Percentiles rank a stretch among this genome's conserved stretches.
These are phyloP conservation scores for Jimgerdemannia flammicorona DNA, from an alignment of 192 early-diverging fungal genomes.

Conservation along the genomic window DNA sequence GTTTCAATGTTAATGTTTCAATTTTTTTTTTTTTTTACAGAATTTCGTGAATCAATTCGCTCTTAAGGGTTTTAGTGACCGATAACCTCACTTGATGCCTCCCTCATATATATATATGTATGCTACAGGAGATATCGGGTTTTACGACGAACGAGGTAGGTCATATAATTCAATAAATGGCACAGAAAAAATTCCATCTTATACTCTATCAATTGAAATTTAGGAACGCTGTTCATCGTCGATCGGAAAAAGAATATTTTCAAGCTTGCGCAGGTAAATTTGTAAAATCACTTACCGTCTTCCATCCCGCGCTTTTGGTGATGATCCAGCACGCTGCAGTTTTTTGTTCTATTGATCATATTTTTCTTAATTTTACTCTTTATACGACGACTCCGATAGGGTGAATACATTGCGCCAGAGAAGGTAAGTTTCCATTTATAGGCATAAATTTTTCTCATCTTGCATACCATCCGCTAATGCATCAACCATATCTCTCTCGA, in stretches of 20 bases:
- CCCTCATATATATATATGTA: background rate
- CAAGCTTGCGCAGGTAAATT: conserved; percentile 58
- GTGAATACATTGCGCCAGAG: conserved; percentile 92
- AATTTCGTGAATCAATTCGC: conserved; percentile 50
- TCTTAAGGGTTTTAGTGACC: background rate
- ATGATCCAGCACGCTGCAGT: too few relatives aligned
- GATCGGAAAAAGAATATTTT: conserved; percentile 86
- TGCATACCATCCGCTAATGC: background rate
- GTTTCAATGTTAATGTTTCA: conserved; percentile 57
- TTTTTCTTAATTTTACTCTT: background rate
- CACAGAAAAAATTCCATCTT: too few relatives aligned
- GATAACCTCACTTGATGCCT: background rate
- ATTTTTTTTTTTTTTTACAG: conserved; percentile 37
- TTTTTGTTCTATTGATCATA: too few relatives aligned
- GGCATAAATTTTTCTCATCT: background rate
- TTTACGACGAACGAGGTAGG: conserved; percentile 7
- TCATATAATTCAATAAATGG: background rate
- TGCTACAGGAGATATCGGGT: conserved; percentile 13
- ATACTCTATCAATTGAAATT: background rate
- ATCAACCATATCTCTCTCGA: background rate
- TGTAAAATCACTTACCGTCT: too few relatives aligned
- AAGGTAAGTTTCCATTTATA: conserved; percentile 30
- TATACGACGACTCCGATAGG: conserved; percentile 43
- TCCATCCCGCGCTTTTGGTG: too few relatives aligned
- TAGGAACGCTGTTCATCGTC: conserved; percentile 72